Conservation (phyloP, 176 grass and related monocot species). For the Eragrostis curvula region DNA sequence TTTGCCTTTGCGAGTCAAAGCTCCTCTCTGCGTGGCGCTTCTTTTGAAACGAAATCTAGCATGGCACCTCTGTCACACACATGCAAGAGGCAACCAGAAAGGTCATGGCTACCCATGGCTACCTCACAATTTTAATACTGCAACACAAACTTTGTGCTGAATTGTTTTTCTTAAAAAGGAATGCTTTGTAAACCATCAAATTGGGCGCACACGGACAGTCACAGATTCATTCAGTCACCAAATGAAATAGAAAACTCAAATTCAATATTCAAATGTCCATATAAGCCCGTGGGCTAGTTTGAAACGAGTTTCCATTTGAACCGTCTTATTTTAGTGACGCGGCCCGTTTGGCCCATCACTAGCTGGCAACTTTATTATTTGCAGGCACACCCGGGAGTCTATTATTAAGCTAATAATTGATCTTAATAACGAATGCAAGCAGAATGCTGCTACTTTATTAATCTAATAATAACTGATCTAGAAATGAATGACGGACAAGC, state of each 20-base stretch:
- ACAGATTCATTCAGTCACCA: constrained; percentile 14
- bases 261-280: not conserved
- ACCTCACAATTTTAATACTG: not conserved
- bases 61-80: constrained; percentile 7
- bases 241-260: no score
- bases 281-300: not conserved
- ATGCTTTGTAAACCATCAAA: not conserved
- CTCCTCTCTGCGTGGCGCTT: constrained; percentile 16
- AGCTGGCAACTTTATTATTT: not conserved
- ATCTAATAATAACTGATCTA: not conserved
- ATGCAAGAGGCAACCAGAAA: constrained; percentile 15
- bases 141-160: not conserved
- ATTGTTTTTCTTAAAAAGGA: not conserved
- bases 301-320: not conserved
- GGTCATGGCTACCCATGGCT: not conserved
- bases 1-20: constrained; percentile 32
- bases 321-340: not conserved
- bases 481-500: constrained; percentile 17
- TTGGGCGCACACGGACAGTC: not conserved
- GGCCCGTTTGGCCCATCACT: not conserved
- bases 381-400: not conserved
- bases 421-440: not conserved
- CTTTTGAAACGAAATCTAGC: constrained; percentile 35
- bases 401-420: not conserved
- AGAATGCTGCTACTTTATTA: not conserved